Evolutionary conservation across 192 early-diverging fungal species (phyloP).

Genomic region (Rhizophagus prolifer): DNA sequence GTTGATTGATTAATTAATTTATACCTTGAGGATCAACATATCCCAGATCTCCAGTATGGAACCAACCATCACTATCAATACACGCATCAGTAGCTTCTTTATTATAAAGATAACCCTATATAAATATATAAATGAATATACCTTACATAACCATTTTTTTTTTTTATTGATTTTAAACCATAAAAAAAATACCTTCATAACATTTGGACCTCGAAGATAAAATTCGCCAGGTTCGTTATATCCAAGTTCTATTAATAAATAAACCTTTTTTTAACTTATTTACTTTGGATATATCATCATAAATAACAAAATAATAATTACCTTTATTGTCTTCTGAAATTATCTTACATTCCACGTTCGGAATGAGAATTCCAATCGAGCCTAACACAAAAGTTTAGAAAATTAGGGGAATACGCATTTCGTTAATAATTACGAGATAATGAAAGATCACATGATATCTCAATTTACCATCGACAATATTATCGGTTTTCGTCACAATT

Average conservation of each 20-base stretch:
- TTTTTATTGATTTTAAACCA: too few relatives aligned
- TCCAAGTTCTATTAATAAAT: slow-evolving; percentile 42
- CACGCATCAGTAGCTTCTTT: slow-evolving; percentile 67
- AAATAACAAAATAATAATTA: neutral
- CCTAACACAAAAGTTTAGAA: slow-evolving; percentile 39
- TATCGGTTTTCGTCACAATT: slow-evolving; percentile 35
- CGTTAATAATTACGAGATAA: neutral
- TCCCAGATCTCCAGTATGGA: slow-evolving; percentile 85
- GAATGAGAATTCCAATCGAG: slow-evolving; percentile 70
- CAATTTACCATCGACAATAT: slow-evolving; percentile 35
- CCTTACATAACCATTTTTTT: too few relatives aligned
- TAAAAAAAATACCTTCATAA: slow-evolving; percentile 63
- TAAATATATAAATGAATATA: slow-evolving; percentile 35
- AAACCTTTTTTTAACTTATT: neutral
- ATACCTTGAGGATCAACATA: slow-evolving; percentile 59
- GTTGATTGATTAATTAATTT: slow-evolving; percentile 32
- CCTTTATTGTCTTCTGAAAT: slow-evolving; percentile 69
- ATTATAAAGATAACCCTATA: slow-evolving; percentile 75
- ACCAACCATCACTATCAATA: slow-evolving; percentile 71
- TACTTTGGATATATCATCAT: neutral
- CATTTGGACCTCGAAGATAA: slow-evolving; percentile 80
- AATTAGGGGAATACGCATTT: neutral
- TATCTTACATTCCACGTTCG: slow-evolving; percentile 72
- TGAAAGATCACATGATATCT: too few relatives aligned
- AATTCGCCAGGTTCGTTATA: slow-evolving; percentile 72